These are phyloP conservation scores for Tolypocladium tropicale DNA, from an alignment of 2,329 filamentous ascomycete genomes.

Conservation along the genomic window DNA sequence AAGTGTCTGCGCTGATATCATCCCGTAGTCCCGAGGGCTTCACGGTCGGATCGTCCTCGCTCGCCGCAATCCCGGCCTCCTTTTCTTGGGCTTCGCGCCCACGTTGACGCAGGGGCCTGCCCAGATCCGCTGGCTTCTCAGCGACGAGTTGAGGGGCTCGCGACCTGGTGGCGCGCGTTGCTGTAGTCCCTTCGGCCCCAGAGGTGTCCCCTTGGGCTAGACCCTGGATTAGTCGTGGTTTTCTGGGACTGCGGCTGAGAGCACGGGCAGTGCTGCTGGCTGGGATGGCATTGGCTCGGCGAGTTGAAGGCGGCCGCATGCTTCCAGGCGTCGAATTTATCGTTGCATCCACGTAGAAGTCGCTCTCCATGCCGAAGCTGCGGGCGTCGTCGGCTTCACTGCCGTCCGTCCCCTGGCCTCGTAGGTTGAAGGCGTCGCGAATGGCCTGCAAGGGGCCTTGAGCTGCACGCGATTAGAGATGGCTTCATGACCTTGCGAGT, in stretches of 20 bases:
- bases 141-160: not conserved
- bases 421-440: not conserved
- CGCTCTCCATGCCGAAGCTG: constrained; percentile 25
- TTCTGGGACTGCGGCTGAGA: not conserved
- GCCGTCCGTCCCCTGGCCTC: constrained; percentile 1
- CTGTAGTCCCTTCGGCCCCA: not conserved
- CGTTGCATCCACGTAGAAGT: constrained; percentile 25
- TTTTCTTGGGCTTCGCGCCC: not conserved
- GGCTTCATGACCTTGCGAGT: not conserved
- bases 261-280: not conserved
- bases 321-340: constrained; percentile 19
- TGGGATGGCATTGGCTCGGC: not conserved
- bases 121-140: not conserved
- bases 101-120: not conserved
- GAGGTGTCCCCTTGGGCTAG: not conserved
- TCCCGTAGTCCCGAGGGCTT: not conserved
- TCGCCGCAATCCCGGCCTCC: not conserved
- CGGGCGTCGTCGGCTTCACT: constrained; percentile 21
- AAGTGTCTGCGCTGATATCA: not conserved
- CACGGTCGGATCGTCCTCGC: not conserved
- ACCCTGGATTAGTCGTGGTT: not conserved
- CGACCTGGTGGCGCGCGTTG: not conserved
- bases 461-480: not conserved
- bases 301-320: not conserved
- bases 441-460: not conserved